Evolutionary conservation across 306 rosid genomes (phyloP).

Genomic region (Dryas drummondii): DNA sequence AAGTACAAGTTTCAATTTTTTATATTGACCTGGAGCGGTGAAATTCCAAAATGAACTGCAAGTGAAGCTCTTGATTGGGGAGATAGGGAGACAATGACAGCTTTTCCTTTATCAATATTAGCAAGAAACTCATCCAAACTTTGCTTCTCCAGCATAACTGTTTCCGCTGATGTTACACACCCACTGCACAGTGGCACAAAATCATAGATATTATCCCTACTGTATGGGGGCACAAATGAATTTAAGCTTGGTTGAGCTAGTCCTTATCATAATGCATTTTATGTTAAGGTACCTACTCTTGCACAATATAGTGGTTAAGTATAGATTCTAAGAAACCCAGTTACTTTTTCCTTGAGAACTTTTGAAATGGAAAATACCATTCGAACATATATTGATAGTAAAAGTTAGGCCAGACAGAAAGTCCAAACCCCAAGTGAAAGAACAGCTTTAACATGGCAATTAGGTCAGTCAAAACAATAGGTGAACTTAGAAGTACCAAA

Average conservation of each 20-base stretch:
- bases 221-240: neutral
- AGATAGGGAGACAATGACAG: constrained; percentile 76
- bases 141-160: constrained; percentile 95
- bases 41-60: constrained; percentile 80
- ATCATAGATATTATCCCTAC: constrained; percentile 3
- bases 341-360: neutral
- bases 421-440: neutral
- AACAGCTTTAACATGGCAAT: neutral
- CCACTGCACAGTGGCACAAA: constrained; percentile 62
- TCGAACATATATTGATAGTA: neutral
- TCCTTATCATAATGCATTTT: neutral
- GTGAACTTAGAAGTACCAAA: neutral
- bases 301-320: neutral
- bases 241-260: neutral
- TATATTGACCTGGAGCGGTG: constrained; percentile 67
- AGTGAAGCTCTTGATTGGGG: constrained; percentile 97
- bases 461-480: neutral
- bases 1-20: neutral
- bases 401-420: neutral
- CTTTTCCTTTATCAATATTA: constrained; percentile 58
- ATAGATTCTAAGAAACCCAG: neutral
- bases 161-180: constrained; percentile 92
- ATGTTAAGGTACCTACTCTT: neutral
- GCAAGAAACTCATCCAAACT: constrained; percentile 88
- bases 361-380: neutral